Evolutionary conservation across 2,329 filamentous ascomycete species (phyloP), one percentile per base, ranked within the genome.

Genomic region (Arthrobotrys entomopaga): DNA sequence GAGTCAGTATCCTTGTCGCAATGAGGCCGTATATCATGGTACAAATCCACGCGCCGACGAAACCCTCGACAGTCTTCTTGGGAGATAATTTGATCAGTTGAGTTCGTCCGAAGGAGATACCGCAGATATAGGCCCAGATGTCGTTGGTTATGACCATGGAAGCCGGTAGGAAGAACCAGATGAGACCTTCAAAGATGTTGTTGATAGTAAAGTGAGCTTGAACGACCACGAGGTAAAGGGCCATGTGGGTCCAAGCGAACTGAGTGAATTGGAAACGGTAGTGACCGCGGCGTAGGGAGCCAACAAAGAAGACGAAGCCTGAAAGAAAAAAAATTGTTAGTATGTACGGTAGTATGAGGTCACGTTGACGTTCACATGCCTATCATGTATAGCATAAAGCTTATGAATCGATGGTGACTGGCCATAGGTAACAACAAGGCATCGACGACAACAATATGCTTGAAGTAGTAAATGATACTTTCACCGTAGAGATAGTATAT

Each of bases 171-270:
- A 98, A 97, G 86, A 99, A 98, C 95, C 95, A 99, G 81, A 99
- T 96, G 91, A 99, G 93, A 84, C 95, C 95, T 84, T 99, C 95
- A 79, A 99, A 96, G 77, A 99, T 91, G 83, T 99, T 99, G 86
- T 99, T 99, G 92, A 99, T 98, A 84, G 98, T 92, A 82, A 99
- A 99, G 82, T 99, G 95, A 13, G 95, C 93, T 82, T 99, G 93
- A 4, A 97, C 93, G 43, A 98, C 94, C 79, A 99, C 97, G 79
- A 99, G 86, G 84, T 96, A 98, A 19, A 99, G 87, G 3, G 96
- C 95, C 93, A 99, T 98, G 82, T 99, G 95, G 13, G 95, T 98
- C 95, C 95, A 99, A 63, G 93, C 95, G 80, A 98, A 99, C 82
- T 99, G 95, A 76, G 93, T 97, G 83, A 99, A 99, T 83, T 99